Base-by-base conservation (phyloP, 2,329 filamentous ascomycete genomes). In the Penicillium italicum region DNA sequence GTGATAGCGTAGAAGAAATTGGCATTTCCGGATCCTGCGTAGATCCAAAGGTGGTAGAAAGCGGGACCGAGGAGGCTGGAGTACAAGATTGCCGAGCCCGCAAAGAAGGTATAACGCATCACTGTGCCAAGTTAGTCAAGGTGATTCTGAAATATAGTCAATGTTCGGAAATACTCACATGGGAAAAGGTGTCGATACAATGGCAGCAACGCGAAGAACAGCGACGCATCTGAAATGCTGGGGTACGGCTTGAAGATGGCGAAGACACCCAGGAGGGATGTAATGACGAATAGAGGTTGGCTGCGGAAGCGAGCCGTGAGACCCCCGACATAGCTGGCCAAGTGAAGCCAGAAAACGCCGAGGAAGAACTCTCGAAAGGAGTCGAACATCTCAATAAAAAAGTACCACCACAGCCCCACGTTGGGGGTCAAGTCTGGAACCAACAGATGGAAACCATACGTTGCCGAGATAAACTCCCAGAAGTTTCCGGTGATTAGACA, bases 1-100 rank as follows among this genome's bases (percentile, higher is more conserved):
- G 94, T 99, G 66, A 99, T 97, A 62, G 94, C 94, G 71, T 99
- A 99, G 77, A 99, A 99, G 77, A 99, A 99, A 72, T 99, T 99
- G 56, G 94, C 94, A 68, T 99, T 99, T 28, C 94, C 94, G 54
- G 91, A 96, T 47, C 94, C 94, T 2, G 94, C 94, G 69, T 97
- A 99, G 55, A 99, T 93, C 94, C 94, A 99, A 5, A 99, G 79
- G 70, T 99, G 87, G 72, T 97, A 96, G 71, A 99, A 99, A 0
- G 92, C 91, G 1, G 94, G 94, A 0, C 94, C 94, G 0, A 99
- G 82, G 59, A 96, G 87, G 3, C 87, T 88, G 24, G 91, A 87
- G 73, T 99, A 99, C 10, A 97, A 77, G 37, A 99, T 81, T 2
- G 89, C 89, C 0, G 91, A 86, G 1, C 89, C 83, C 11, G 90